Percentiles rank a stretch among this genome's conserved stretches.
Conservation (phyloP, 176 grass and related monocot species). For the Hyparrhenia diplandra region DNA sequence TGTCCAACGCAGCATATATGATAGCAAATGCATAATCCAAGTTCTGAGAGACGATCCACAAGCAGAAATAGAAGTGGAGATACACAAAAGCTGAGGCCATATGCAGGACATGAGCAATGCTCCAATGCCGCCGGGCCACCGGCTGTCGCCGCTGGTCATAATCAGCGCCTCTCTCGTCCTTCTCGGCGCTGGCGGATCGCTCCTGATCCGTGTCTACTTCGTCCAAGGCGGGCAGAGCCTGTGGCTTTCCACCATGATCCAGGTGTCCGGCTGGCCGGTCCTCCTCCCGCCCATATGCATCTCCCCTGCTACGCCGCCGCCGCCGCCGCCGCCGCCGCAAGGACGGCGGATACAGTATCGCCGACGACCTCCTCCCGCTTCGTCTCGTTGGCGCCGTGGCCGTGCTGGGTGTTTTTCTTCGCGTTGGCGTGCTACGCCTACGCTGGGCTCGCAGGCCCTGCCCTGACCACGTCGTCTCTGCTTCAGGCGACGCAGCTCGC, state of each 20-base stretch:
- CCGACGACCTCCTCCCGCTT: constrained; percentile 24
- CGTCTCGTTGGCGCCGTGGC: constrained; percentile 32
- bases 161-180: not conserved
- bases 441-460: constrained; percentile 45
- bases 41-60: too few relatives aligned
- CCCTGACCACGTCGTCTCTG: constrained; percentile 81
- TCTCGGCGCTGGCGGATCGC: too few relatives aligned
- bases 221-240: constrained; percentile 46
- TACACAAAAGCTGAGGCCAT: too few relatives aligned
- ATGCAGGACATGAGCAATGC: too few relatives aligned
- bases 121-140: not conserved
- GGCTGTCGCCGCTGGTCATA: constrained; percentile 33
- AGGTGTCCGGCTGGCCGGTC: constrained; percentile 61
- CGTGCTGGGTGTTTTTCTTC: constrained; percentile 38
- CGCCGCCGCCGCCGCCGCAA: not conserved
- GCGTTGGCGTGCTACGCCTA: constrained; percentile 54
- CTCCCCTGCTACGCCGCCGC: constrained; percentile 9
- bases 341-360: not conserved
- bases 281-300: constrained; percentile 45
- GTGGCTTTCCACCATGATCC: constrained; percentile 52
- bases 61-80: too few relatives aligned
- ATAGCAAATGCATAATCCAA: too few relatives aligned
- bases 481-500: constrained; percentile 72
- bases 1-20: too few relatives aligned
- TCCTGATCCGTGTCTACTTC: not conserved